Conservation (phyloP, 2,329 filamentous ascomycete genomes). For the Penicillium sp. region DNA sequence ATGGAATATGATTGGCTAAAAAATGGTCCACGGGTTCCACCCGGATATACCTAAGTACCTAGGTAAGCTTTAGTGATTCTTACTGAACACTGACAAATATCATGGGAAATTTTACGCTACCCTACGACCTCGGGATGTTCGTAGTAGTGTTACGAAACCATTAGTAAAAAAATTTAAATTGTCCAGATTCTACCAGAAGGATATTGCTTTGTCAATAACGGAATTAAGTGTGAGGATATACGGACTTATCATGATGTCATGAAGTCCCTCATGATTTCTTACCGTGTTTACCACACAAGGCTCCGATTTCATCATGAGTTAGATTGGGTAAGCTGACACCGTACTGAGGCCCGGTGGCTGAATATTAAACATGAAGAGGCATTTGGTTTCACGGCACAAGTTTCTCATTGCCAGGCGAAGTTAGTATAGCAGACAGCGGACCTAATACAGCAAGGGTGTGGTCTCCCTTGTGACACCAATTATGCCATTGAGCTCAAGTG, state of each 20-base stretch:
- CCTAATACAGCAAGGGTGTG: neutral
- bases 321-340: neutral
- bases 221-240: neutral
- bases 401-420: neutral
- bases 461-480: neutral
- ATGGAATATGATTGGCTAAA: conserved; percentile 14
- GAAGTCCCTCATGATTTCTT: neutral
- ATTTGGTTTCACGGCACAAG: neutral
- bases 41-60: conserved; percentile 4
- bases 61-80: conserved; percentile 27
- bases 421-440: neutral
- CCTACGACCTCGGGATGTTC: neutral
- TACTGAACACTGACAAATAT: conserved; percentile 38
- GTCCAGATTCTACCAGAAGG: neutral
- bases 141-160: neutral
- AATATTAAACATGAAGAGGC: neutral
- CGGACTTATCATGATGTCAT: conserved; percentile 7
- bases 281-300: neutral
- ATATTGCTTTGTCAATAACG: neutral
- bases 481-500: neutral
- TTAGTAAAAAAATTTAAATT: neutral
- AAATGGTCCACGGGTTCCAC: conserved; percentile 5
- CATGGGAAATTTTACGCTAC: neutral
- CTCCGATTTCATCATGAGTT: neutral
- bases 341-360: neutral